A percentile compares a stretch with the other conserved stretches of the same genome.
phyloP scores from a whole-genome alignment of 164 flowering plant species.

The Amborella trichopoda region DNA sequence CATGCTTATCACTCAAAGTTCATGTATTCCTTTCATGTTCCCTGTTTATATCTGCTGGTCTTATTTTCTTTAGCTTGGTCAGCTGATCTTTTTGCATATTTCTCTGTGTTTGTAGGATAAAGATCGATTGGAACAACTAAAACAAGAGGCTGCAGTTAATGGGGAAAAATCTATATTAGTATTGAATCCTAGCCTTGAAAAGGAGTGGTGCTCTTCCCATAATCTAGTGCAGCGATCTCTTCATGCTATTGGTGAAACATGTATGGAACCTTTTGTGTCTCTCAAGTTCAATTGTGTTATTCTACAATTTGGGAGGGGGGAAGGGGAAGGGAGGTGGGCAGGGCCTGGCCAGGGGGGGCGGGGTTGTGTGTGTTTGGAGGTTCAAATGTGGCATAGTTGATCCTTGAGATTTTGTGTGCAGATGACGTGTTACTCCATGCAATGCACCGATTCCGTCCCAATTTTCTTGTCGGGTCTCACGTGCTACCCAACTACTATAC shows the following conservation, averaged over 20 bases:
- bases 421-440: conserved; percentile 66
- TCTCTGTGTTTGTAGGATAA: conserved; percentile 59
- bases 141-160: conserved; percentile 23
- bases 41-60: too few relatives aligned
- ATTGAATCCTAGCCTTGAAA: conserved; percentile 43
- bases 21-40: too few relatives aligned
- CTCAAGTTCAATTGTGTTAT: too few relatives aligned
- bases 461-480: conserved; percentile 29
- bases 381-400: neutral
- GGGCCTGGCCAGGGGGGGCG: too few relatives aligned
- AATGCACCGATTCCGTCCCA: conserved; percentile 76
- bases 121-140: conserved; percentile 51
- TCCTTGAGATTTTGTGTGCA: conserved; percentile 17
- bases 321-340: too few relatives aligned
- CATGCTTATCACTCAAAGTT: too few relatives aligned
- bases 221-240: conserved; percentile 69
- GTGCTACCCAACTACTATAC: conserved; percentile 48
- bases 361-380: too few relatives aligned
- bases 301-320: too few relatives aligned
- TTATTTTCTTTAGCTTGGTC: too few relatives aligned
- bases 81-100: too few relatives aligned
- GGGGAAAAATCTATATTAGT: conserved; percentile 17
- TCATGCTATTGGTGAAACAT: conserved; percentile 54
- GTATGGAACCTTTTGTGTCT: conserved; percentile 28
- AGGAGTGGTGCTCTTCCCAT: conserved; percentile 86